phyloP scores from a whole-genome alignment of 352 stramenopile genomes.

The Globisporangium carolinianum region DNA sequence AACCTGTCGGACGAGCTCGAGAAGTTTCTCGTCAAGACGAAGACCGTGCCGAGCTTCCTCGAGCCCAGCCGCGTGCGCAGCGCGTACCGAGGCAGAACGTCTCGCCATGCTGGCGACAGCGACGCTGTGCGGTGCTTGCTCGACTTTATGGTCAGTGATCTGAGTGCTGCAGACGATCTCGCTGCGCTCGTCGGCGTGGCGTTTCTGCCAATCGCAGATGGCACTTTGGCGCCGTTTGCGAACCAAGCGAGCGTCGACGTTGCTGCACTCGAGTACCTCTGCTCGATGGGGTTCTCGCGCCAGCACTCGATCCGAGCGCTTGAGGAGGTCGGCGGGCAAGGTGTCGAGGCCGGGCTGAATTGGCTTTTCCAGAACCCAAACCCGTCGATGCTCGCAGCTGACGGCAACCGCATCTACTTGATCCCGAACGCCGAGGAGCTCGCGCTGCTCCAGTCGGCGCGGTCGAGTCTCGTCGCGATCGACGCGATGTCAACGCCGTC shows the following conservation, averaged over 20 bases:
- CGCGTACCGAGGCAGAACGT: conserved; percentile 31
- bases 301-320: conserved; percentile 38
- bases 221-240: conserved; percentile 34
- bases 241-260: conserved; percentile 16
- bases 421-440: conserved; percentile 40
- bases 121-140: conserved; percentile 29
- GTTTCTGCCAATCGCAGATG: conserved; percentile 54
- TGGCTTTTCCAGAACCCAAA: conserved; percentile 60
- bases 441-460: conserved; percentile 30
- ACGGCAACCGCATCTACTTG: conserved; percentile 19
- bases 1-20: conserved; percentile 46
- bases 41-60: conserved; percentile 33
- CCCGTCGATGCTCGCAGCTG: conserved; percentile 14
- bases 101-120: conserved; percentile 31
- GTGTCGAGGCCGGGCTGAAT: conserved; percentile 51
- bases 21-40: conserved; percentile 36
- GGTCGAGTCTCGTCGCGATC: conserved; percentile 31
- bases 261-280: conserved; percentile 36
- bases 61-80: conserved; percentile 25
- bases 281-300: conserved; percentile 60
- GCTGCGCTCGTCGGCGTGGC: conserved; percentile 35
- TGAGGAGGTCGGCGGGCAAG: conserved; percentile 19
- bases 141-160: conserved; percentile 45
- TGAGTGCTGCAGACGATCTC: conserved; percentile 14
- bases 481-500: conserved; percentile 21